Percentiles rank a stretch among this genome's conserved stretches.
phyloP scores from a whole-genome alignment of 2,329 filamentous ascomycete species.

The Aspergillus costaricaensis region DNA sequence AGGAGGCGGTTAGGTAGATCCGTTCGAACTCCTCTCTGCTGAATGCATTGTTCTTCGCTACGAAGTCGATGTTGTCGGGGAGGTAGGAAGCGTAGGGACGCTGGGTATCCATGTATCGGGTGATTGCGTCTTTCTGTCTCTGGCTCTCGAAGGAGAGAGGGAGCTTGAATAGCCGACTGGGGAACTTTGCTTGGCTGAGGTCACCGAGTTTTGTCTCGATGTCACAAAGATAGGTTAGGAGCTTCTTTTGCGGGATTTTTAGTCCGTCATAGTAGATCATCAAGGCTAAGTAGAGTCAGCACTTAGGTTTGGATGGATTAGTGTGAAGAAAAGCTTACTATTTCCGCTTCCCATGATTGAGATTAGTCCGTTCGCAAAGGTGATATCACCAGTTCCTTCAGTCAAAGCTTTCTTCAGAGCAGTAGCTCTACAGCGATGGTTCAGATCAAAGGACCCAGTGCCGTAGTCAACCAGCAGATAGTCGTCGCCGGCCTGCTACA shows the following conservation, averaged over 20 bases:
- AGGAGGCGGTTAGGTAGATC: conserved; percentile 53
- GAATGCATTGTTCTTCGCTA: conserved; percentile 58
- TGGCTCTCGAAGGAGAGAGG: conserved; percentile 47
- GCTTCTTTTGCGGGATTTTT: conserved; percentile 39
- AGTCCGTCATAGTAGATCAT: conserved; percentile 51
- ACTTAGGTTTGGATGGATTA: not conserved
- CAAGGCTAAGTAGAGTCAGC: conserved; percentile 30
- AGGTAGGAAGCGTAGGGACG: conserved; percentile 63
- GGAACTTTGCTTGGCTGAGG: conserved; percentile 43
- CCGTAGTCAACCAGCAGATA: conserved; percentile 62
- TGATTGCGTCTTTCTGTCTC: conserved; percentile 52
- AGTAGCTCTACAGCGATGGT: conserved; percentile 58
- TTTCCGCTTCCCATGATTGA: conserved; percentile 56
- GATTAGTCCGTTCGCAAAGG: conserved; percentile 46
- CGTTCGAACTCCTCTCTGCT: conserved; percentile 50
- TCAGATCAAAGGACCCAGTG: conserved; percentile 57
- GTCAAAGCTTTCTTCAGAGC: conserved; percentile 54
- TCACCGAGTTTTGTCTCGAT: conserved; percentile 45
- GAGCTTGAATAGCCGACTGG: conserved; percentile 48
- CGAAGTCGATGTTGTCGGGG: conserved; percentile 63
- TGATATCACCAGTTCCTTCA: conserved; percentile 35
- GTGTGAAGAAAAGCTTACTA: conserved; percentile 23
- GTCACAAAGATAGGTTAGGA: conserved; percentile 40
- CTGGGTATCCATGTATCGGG: conserved; percentile 64
- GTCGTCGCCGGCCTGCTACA: conserved; percentile 50